phyloP scores from a whole-genome alignment of 768 basidiomycete genomes.

The Leccinum boreale region DNA sequence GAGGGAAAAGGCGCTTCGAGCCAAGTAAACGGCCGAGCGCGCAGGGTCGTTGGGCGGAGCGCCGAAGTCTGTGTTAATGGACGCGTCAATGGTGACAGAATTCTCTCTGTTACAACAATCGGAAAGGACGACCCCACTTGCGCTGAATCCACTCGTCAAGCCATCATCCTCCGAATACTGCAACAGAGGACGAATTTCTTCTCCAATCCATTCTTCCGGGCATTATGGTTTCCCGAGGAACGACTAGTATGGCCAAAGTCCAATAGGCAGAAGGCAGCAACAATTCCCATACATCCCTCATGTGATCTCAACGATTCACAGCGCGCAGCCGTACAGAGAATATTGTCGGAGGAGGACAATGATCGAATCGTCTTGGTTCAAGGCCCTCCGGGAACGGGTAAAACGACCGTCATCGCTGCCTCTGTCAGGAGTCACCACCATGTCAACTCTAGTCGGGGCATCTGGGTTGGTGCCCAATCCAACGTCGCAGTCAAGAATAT shows the following conservation, averaged over 20 bases:
- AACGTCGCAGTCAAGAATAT: slow-evolving; percentile 56
- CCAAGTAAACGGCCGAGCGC: slow-evolving; percentile 18
- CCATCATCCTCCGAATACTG: slow-evolving; percentile 21
- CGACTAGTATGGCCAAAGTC: slow-evolving; percentile 14
- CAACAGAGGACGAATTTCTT: slow-evolving; percentile 16
- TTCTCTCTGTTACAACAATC: slow-evolving; percentile 42
- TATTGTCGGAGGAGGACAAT: slow-evolving; percentile 23
- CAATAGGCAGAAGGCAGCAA: background rate
- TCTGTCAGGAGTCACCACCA: slow-evolving; percentile 25
- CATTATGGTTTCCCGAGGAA: slow-evolving; percentile 27
- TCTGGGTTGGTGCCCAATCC: slow-evolving; percentile 47
- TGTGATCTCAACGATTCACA: slow-evolving; percentile 28
- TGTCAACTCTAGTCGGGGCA: slow-evolving; percentile 7
- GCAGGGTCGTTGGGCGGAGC: slow-evolving; percentile 34
- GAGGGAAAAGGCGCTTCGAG: background rate
- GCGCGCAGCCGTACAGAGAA: slow-evolving; percentile 21
- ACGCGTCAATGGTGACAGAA: slow-evolving; percentile 12
- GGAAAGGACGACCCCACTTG: slow-evolving; percentile 54
- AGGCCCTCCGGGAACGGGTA: slow-evolving; percentile 43
- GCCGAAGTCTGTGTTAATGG: slow-evolving; percentile 31
- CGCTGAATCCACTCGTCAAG: slow-evolving; percentile 42
- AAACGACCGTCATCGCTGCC: slow-evolving; percentile 43
- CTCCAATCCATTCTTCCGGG: slow-evolving; percentile 23
- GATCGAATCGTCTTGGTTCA: slow-evolving; percentile 28
- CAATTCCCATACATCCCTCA: background rate